Percentiles rank a stretch among this genome's conserved stretches.
Conservation (phyloP, 2,329 filamentous ascomycete species). For the Colletotrichum musicola region DNA sequence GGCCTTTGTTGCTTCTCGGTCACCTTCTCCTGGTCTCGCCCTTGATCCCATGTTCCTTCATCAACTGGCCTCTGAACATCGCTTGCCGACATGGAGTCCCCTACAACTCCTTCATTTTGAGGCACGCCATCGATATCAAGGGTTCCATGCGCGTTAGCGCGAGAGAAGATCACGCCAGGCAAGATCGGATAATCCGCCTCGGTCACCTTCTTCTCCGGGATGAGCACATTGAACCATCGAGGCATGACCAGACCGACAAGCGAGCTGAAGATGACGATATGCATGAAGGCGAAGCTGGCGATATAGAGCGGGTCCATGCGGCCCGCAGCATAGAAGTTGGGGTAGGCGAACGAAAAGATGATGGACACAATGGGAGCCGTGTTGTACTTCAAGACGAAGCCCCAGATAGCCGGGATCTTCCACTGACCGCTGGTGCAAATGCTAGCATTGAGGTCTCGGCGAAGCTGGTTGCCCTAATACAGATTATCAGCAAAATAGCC, state of each 20-base stretch:
- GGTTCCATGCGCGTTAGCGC: slow-evolving; percentile 22
- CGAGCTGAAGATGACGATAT: slow-evolving; percentile 27
- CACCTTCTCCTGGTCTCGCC: slow-evolving; percentile 10
- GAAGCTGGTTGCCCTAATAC: slow-evolving; percentile 31
- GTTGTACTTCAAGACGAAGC: slow-evolving; percentile 41
- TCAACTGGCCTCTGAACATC: background rate
- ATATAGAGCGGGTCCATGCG: slow-evolving; percentile 41
- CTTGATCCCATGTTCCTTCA: background rate
- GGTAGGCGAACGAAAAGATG: slow-evolving; percentile 40
- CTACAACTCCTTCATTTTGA: background rate
- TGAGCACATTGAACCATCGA: slow-evolving; percentile 40
- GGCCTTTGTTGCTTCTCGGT: background rate
- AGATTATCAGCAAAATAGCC: background rate
- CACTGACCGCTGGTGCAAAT: slow-evolving; percentile 25
- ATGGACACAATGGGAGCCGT: slow-evolving; percentile 41
- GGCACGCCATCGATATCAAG: slow-evolving; percentile 22
- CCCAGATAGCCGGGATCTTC: slow-evolving; percentile 39
- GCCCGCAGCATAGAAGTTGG: slow-evolving; percentile 35
- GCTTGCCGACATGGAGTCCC: background rate
- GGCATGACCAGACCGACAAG: slow-evolving; percentile 39
- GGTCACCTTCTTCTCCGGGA: slow-evolving; percentile 5
- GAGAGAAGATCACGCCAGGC: slow-evolving; percentile 27
- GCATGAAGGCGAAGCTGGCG: slow-evolving; percentile 38
- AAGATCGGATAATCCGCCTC: slow-evolving; percentile 16
- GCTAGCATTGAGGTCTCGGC: slow-evolving; percentile 32